Evolutionary conservation across 352 stramenopile genomes (phyloP), one percentile per base, ranked within the genome.

Genomic region (Salisapilia sapeloensis): DNA sequence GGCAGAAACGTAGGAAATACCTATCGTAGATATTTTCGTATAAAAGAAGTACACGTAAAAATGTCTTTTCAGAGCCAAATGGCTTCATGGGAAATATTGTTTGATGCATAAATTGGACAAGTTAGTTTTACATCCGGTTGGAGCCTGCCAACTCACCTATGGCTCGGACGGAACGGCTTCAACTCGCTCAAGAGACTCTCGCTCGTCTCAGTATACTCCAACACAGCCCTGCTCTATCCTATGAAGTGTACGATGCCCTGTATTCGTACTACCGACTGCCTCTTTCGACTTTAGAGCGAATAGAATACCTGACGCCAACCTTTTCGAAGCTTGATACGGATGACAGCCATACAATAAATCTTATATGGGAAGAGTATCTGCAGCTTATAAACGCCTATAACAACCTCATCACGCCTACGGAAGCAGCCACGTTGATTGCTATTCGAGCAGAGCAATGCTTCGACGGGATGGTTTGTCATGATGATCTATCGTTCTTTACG

Each of bases 241-340:
- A 27, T 30, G 18, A 29, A 3, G 65, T 81, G 1, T 25, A 61
- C 4, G 47, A 76, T 20, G 40, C 45, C 17, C 38, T 81, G 17
- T 60, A 63, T 38, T 58, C 56, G 1, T 78, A 47, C 44, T 81
- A 61, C 59, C 53, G 52, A 26, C 42, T 76, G 4, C 35, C 59
- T 6, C 9, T 4, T 2, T 17, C 18, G 10, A 20, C 28, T 21
- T 43, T 32, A 11, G 35, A 6, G 13, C 44, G 17, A 9, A 19
- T 74, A 10, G 19, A 18, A 13, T 24, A 6, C 20, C 19, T 65
- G 13, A 46, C 46, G 17, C n/a, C 6, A 15, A 42, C 57, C 29
- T 13, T 10, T 28, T 28, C 10, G 24, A 40, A 33, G 17, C 30
- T 61, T 1, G 25, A 33, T 11, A 1, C 12, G 15, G 23, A 29